Evolutionary conservation across 306 rosid species (phyloP), one percentile per base, ranked within the genome.

Genomic region (Medicago ruthenica): DNA sequence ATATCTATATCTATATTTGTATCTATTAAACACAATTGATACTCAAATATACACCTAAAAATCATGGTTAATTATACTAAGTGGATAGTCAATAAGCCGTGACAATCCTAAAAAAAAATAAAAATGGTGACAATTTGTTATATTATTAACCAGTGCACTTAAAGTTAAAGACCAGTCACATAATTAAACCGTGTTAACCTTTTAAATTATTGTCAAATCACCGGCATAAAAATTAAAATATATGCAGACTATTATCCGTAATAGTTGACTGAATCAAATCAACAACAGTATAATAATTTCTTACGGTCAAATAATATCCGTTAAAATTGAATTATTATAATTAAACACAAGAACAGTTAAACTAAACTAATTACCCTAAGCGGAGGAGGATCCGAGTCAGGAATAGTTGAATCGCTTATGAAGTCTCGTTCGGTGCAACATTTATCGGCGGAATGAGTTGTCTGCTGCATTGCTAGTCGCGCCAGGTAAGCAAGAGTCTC

Each of bases 401-500:
- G 68, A 47, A 68, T 75, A n/a, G 88, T 85, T 22, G 89, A 91
- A 79, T 84, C 73, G 67, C 59, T 76, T 70, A 78, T 69, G 80
- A 86, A 79, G 8, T 76, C 78, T 15, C 71, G 83, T 53, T 84
- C 81, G 45, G 21, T 77, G 70, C 86, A 63, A 82, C 83, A 83
- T 70, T 85, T 83, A 1, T 79, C 75, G 2, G 73, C 61, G 4
- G 81, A 76, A 13, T 80, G 81, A 14, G 63, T 9, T 40, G 44
- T 31, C 3, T 86, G 87, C 7, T 83, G 82, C 89, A 85, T 82
- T 44, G 93, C 97, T 57, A 89, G 73, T 15, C 78, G 82, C 2
- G 99, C 90, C 73, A 92, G 75, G 83, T 89, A 88, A 9, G 91
- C 98, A 0, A 96, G 87, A 66, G 96, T 94, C 92, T 90, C 98